Evolutionary conservation across 2,329 filamentous ascomycete genomes (phyloP).

Genomic region (Teratosphaeria viscida): DNA sequence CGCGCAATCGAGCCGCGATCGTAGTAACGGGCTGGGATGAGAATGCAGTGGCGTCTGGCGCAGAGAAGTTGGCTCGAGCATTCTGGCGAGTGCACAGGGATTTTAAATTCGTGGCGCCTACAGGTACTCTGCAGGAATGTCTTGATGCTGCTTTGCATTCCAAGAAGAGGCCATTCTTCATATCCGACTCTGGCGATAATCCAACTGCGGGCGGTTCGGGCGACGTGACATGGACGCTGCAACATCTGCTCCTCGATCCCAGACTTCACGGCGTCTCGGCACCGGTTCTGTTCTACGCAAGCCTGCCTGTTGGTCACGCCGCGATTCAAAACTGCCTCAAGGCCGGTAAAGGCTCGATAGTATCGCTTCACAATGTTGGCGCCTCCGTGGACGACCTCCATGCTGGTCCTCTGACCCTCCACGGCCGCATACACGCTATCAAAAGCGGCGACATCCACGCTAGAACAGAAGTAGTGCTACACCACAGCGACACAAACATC

Average conservation of each 20-base stretch:
- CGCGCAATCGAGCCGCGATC: conserved; percentile 10
- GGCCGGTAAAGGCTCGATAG: conserved; percentile 7
- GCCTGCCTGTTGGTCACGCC: conserved; percentile 8
- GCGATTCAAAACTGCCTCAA: conserved; percentile 6
- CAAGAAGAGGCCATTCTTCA: conserved; percentile 9
- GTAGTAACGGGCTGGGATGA: conserved; percentile 12
- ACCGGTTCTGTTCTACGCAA: conserved; percentile 11
- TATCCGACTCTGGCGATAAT: conserved; percentile 16
- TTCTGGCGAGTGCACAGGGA: conserved; percentile 12
- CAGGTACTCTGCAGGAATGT: conserved; percentile 10
- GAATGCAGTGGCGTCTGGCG: conserved; percentile 4
- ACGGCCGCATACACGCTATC: conserved; percentile 8
- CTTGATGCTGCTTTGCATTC: conserved; percentile 6
- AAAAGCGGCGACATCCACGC: conserved; percentile 9
- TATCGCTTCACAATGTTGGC: conserved; percentile 11
- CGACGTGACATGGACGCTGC: conserved; percentile 12
- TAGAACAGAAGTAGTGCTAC: conserved; percentile 9
- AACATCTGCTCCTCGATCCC: conserved; percentile 3
- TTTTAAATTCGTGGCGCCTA: conserved; percentile 12
- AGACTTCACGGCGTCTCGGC: conserved; percentile 2
- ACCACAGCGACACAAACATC: conserved; percentile 6
- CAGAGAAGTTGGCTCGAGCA: conserved; percentile 8
- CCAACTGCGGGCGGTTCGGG: conserved; percentile 12
- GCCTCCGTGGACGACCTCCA: conserved; percentile 11
- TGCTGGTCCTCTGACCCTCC: conserved; percentile 9